Conservation (phyloP, 1,284 basidiomycete species). For the Moesziomyces antarcticus region DNA sequence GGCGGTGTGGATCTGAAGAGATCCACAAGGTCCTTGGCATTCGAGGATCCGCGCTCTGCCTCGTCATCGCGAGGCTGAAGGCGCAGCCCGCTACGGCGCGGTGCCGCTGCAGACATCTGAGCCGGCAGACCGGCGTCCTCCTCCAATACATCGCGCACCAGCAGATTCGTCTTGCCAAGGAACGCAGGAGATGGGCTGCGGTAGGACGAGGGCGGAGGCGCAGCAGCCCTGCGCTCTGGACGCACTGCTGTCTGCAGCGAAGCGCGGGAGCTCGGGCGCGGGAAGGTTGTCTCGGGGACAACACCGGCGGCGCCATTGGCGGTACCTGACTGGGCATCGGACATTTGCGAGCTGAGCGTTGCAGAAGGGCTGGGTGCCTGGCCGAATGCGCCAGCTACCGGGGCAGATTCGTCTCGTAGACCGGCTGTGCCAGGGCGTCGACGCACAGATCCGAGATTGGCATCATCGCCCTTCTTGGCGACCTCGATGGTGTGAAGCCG, state of each 20-base stretch:
- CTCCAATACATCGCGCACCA: conserved; percentile 19
- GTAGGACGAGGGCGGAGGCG: conserved; percentile 48
- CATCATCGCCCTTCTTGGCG: conserved; percentile 32
- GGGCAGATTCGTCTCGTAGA: conserved; percentile 18
- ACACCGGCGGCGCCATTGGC: conserved; percentile 1
- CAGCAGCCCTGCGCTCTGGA: conserved; percentile 28
- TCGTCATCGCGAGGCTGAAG: conserved; percentile 46
- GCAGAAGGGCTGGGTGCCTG: conserved; percentile 19
- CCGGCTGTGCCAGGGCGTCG: conserved; percentile 43
- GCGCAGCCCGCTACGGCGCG: conserved; percentile 17
- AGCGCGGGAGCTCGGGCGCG: conserved; percentile 30
- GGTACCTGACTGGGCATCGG: conserved; percentile 2
- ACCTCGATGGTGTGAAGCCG: conserved; percentile 61
- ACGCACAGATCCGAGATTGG: conserved; percentile 20
- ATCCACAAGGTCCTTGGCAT: conserved; percentile 46
- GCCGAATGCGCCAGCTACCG: conserved; percentile 7
- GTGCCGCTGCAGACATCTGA: background rate
- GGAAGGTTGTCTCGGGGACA: conserved; percentile 4
- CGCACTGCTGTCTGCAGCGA: conserved; percentile 31
- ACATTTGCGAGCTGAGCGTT: conserved; percentile 7
- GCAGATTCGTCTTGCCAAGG: conserved; percentile 15
- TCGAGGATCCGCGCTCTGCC: conserved; percentile 13
- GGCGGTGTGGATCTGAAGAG: conserved; percentile 54
- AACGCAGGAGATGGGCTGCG: conserved; percentile 35
- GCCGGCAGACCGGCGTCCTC: conserved; percentile 10